Evolutionary conservation across 345 rosid genomes (phyloP).

Genomic region (Populus alba): DNA sequence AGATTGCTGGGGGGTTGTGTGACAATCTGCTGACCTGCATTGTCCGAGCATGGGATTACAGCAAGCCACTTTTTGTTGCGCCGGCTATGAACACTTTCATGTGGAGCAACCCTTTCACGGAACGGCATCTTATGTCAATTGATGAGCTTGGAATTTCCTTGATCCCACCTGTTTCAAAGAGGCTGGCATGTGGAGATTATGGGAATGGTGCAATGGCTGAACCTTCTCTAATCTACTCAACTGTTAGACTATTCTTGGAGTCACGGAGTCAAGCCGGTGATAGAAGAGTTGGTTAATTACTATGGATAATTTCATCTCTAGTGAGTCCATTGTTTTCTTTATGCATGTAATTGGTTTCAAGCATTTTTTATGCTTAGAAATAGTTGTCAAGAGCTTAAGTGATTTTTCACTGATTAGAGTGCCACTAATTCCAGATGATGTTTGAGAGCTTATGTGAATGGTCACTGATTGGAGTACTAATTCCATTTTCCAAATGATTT

Average conservation of each 20-base stretch:
- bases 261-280: conserved; percentile 40
- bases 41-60: conserved; percentile 90
- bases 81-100: conserved; percentile 88
- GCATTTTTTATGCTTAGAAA: too few relatives aligned
- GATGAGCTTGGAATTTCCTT: conserved; percentile 88
- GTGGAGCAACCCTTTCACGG: conserved; percentile 94
- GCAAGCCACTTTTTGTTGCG: conserved; percentile 74
- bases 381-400: too few relatives aligned
- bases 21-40: conserved; percentile 88
- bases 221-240: conserved; percentile 71
- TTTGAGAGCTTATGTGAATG: too few relatives aligned
- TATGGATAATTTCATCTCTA: not conserved
- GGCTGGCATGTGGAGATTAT: conserved; percentile 86
- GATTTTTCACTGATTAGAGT: too few relatives aligned
- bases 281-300: conserved; percentile 8
- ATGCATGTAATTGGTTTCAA: not conserved
- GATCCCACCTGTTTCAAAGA: conserved; percentile 77
- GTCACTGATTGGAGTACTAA: too few relatives aligned
- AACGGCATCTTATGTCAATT: conserved; percentile 67
- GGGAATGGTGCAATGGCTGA: conserved; percentile 95
- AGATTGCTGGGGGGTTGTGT: conserved; percentile 95
- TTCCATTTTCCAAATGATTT: too few relatives aligned
- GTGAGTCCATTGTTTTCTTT: not conserved
- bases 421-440: too few relatives aligned
- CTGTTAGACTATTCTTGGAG: conserved; percentile 70